These are phyloP conservation scores for Eucommia ulmoides DNA, from an alignment of 257 asterid genomes.

Conservation along the genomic window DNA sequence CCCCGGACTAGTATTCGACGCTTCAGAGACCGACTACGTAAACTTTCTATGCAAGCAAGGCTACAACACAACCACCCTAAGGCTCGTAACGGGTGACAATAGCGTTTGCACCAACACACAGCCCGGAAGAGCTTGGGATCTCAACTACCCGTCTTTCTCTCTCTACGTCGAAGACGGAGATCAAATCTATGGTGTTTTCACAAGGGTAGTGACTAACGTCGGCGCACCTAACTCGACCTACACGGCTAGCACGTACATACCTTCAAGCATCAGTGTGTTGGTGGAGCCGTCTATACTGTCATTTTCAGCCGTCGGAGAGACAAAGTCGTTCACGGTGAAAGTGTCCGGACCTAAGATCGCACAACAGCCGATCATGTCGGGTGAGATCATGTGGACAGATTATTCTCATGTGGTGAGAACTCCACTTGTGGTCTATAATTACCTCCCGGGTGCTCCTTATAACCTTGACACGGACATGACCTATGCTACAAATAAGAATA, in stretches of 20 bases:
- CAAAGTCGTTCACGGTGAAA: constrained; percentile 29
- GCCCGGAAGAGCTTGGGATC: constrained; percentile 40
- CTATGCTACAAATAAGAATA: not conserved
- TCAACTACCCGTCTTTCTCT: constrained; percentile 42
- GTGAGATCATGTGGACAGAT: constrained; percentile 32
- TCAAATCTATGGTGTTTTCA: constrained; percentile 18
- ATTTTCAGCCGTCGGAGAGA: constrained; percentile 37
- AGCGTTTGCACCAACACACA: constrained; percentile 16
- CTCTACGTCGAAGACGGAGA: constrained; percentile 30
- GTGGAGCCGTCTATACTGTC: constrained; percentile 31
- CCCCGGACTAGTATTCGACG: constrained; percentile 35
- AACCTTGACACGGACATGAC: not conserved
- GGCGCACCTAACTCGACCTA: constrained; percentile 33
- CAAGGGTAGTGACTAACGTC: constrained; percentile 31
- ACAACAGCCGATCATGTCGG: constrained; percentile 39
- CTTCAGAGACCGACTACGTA: constrained; percentile 27
- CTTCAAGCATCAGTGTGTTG: constrained; percentile 4
- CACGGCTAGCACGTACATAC: constrained; percentile 12
- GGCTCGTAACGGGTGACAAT: constrained; percentile 35
- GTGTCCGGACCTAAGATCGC: constrained; percentile 35
- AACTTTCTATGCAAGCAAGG: constrained; percentile 49
- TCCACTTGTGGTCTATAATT: constrained; percentile 38
- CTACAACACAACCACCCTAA: constrained; percentile 25
- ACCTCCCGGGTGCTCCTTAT: constrained; percentile 25
- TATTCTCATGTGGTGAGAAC: constrained; percentile 28